Conservation (phyloP, 2,329 filamentous ascomycete species). For the Waltergamsia citrina region DNA sequence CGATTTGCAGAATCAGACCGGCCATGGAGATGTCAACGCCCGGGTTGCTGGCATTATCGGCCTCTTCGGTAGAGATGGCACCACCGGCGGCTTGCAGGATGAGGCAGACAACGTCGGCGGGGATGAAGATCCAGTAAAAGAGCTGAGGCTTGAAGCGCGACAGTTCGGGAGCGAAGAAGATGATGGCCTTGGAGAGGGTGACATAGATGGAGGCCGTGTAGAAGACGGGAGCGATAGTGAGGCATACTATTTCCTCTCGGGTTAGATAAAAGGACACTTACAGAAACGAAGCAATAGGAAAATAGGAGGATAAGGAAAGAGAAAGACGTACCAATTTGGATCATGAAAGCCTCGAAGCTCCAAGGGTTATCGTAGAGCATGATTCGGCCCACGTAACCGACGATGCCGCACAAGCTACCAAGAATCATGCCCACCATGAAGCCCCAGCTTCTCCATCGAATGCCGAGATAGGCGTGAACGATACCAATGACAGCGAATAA, state of each 20-base stretch:
- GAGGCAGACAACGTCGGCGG: slow-evolving; percentile 47
- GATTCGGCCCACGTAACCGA: slow-evolving; percentile 54
- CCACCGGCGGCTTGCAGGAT: slow-evolving; percentile 48
- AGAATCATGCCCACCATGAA: slow-evolving; percentile 42
- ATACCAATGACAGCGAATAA: slow-evolving; percentile 34
- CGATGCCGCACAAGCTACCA: slow-evolving; percentile 46
- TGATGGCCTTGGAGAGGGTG: slow-evolving; percentile 37
- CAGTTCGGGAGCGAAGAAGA: slow-evolving; percentile 26
- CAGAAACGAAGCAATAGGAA: neutral
- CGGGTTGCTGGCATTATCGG: slow-evolving; percentile 24
- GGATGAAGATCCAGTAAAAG: slow-evolving; percentile 41
- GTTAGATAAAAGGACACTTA: neutral
- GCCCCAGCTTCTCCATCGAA: slow-evolving; percentile 35
- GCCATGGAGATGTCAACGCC: slow-evolving; percentile 31
- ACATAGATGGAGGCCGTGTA: slow-evolving; percentile 58
- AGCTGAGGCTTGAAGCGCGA: slow-evolving; percentile 32
- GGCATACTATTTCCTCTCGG: slow-evolving; percentile 32
- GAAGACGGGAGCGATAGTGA: slow-evolving; percentile 39
- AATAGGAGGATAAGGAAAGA: neutral
- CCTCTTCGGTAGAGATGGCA: slow-evolving; percentile 33
- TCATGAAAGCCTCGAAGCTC: slow-evolving; percentile 46
- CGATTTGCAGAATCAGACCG: slow-evolving; percentile 50
- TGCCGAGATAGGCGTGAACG: slow-evolving; percentile 33
- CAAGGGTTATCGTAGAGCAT: slow-evolving; percentile 50
- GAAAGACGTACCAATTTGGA: slow-evolving; percentile 39